phyloP scores from a whole-genome alignment of 805 yeast genomes.

The Yarrowia sp. region DNA sequence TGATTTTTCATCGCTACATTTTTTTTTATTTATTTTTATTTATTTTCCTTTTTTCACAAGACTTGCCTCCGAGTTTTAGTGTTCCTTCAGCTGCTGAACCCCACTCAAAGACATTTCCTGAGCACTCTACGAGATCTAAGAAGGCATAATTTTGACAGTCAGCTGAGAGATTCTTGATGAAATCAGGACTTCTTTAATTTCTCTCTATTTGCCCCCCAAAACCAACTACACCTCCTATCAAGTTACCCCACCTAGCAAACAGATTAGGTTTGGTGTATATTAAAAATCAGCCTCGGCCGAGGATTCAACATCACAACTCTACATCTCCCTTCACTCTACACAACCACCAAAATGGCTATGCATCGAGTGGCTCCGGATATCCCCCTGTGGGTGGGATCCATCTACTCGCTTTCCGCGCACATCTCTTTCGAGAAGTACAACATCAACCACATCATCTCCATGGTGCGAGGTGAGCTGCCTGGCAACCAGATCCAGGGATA shows the following conservation, averaged over 20 bases:
- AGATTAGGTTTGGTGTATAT: neutral
- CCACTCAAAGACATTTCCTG: no score
- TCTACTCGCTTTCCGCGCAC: slow-evolving; percentile 58
- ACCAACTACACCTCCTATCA: neutral
- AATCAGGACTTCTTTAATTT: no score
- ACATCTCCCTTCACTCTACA: neutral
- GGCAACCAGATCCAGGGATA: slow-evolving; percentile 44
- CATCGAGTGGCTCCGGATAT: slow-evolving; percentile 69
- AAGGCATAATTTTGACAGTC: no score
- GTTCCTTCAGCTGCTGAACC: no score
- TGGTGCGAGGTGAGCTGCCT: slow-evolving; percentile 64
- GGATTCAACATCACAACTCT: neutral
- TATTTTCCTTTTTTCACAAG: no score
- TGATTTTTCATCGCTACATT: no score
- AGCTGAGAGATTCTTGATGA: no score
- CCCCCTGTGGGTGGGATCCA: slow-evolving; percentile 65
- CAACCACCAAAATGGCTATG: slow-evolving; percentile 38
- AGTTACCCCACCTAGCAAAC: neutral
- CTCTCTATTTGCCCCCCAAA: no score
- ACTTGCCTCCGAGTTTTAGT: no score
- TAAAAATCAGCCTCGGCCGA: slow-evolving; percentile 11
- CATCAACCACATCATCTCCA: slow-evolving; percentile 71
- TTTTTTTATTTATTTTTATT: no score
- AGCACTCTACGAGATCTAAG: no score
- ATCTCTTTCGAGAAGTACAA: slow-evolving; percentile 52